A percentile compares a stretch with the other conserved stretches of the same genome.
Evolutionary conservation across 2,329 filamentous ascomycete genomes (phyloP).

Genomic region (Ilyonectria robusta): DNA sequence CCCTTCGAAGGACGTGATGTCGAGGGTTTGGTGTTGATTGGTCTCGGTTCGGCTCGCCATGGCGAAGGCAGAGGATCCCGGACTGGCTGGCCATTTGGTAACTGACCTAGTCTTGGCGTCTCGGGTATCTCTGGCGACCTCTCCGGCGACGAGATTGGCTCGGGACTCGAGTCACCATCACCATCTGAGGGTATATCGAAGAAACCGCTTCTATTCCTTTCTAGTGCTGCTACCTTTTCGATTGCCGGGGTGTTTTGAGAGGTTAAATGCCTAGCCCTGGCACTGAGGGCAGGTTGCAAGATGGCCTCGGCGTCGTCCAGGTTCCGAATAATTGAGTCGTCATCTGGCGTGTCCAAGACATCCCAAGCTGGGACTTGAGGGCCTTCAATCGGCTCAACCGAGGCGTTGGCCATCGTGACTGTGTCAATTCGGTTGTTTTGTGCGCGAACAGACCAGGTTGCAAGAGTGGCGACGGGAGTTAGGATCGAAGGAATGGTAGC

Average conservation of each 20-base stretch:
- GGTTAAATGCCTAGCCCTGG: conserved; percentile 68
- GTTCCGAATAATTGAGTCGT: conserved; percentile 52
- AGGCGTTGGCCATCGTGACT: conserved; percentile 29
- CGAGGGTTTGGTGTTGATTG: conserved; percentile 36
- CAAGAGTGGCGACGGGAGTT: background rate
- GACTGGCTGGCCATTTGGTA: conserved; percentile 19
- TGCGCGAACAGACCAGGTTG: background rate
- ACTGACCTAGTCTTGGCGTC: conserved; percentile 23
- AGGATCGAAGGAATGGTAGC: background rate
- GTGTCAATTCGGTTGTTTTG: background rate
- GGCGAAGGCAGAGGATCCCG: conserved; percentile 46
- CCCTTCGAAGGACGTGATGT: conserved; percentile 47
- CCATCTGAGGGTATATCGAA: conserved; percentile 44
- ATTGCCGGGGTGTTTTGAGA: conserved; percentile 68
- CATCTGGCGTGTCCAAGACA: conserved; percentile 32
- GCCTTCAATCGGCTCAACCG: conserved; percentile 21
- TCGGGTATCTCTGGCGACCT: conserved; percentile 18
- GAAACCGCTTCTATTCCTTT: conserved; percentile 52
- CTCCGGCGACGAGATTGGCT: conserved; percentile 40
- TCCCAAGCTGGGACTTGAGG: conserved; percentile 19
- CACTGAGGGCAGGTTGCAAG: conserved; percentile 72
- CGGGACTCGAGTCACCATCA: conserved; percentile 44
- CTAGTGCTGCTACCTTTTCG: conserved; percentile 71
- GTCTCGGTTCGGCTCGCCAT: conserved; percentile 47
- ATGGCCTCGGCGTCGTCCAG: conserved; percentile 72